Evolutionary conservation across 2,329 filamentous ascomycete species (phyloP).

Genomic region (Cercospora nicotianae): DNA sequence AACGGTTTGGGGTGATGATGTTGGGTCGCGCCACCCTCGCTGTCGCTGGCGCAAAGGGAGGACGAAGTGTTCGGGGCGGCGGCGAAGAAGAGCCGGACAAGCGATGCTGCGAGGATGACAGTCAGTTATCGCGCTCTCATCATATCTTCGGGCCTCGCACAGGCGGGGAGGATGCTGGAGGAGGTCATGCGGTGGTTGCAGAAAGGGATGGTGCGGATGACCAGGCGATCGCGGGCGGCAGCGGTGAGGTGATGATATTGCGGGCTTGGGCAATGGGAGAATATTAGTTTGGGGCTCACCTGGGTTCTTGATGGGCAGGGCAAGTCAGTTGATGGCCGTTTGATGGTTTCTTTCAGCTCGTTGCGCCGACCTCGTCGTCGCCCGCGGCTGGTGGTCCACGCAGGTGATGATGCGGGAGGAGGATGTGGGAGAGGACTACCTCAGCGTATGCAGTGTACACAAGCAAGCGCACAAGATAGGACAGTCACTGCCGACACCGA

Average conservation of each 20-base stretch:
- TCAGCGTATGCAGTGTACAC: constrained; percentile 16
- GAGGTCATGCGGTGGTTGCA: constrained; percentile 15
- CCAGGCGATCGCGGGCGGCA: constrained; percentile 19
- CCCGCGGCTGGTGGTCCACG: constrained; percentile 21
- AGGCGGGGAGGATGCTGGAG: constrained; percentile 1
- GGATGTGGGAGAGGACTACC: constrained; percentile 10
- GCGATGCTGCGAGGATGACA: constrained; percentile 11
- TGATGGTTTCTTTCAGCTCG: constrained; percentile 28
- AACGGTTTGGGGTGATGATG: constrained; percentile 12
- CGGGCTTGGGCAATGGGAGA: constrained; percentile 17
- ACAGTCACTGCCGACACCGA: constrained; percentile 17
- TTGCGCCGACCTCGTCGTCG: constrained; percentile 30
- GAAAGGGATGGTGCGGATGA: constrained; percentile 30
- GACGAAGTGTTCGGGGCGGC: constrained; percentile 17
- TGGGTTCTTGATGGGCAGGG: constrained; percentile 28
- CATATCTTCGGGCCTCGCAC: not conserved
- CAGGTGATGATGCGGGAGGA: not conserved
- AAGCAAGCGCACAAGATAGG: constrained; percentile 19
- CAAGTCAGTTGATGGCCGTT: constrained; percentile 30
- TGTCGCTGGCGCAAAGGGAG: constrained; percentile 36
- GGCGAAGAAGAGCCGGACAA: constrained; percentile 8
- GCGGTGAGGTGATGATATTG: constrained; percentile 27
- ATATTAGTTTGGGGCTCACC: constrained; percentile 29
- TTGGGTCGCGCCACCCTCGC: constrained; percentile 23
- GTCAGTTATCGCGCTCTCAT: constrained; percentile 10